A percentile compares a stretch with the other conserved stretches of the same genome.
These are phyloP conservation scores for Trypanosoma avium DNA, from an alignment of 208 protist species.

Conservation along the genomic window DNA sequence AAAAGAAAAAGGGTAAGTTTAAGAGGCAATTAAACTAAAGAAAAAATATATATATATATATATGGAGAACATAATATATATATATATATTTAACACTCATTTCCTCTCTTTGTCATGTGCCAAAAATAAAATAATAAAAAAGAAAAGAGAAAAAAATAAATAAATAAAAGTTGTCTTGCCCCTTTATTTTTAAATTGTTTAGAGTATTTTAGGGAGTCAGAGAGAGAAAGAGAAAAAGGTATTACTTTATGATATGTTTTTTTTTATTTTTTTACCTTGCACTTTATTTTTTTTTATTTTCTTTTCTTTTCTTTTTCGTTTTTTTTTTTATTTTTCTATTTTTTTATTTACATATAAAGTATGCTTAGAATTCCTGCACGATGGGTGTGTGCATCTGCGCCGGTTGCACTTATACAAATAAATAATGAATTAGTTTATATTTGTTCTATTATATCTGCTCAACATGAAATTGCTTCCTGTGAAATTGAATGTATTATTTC, in stretches of 20 bases:
- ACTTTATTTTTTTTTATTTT: constrained; percentile 22
- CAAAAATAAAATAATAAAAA: no score
- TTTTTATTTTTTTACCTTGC: constrained; percentile 8
- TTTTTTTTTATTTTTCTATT: neutral
- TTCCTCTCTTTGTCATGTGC: no score
- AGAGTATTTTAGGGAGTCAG: no score
- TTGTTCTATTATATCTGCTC: constrained; percentile 13
- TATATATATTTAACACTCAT: no score
- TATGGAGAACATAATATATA: no score
- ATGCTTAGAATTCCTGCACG: constrained; percentile 57
- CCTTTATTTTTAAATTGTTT: no score
- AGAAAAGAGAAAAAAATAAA: no score
- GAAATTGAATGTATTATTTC: constrained; percentile 16
- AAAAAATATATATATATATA: no score
- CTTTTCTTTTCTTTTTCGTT: constrained; percentile 14
- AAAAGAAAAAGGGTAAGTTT: no score
- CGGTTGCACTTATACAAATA: constrained; percentile 48
- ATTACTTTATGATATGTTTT: neutral
- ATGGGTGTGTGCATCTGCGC: constrained; percentile 42
- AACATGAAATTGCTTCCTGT: constrained; percentile 19
- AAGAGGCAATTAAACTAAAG: no score
- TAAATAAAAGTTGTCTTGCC: no score
- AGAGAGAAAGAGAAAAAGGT: no score
- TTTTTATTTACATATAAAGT: neutral
- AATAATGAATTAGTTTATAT: constrained; percentile 35